phyloP scores from a whole-genome alignment of 192 early-diverging fungal genomes.

The Entomortierella parvispora region DNA sequence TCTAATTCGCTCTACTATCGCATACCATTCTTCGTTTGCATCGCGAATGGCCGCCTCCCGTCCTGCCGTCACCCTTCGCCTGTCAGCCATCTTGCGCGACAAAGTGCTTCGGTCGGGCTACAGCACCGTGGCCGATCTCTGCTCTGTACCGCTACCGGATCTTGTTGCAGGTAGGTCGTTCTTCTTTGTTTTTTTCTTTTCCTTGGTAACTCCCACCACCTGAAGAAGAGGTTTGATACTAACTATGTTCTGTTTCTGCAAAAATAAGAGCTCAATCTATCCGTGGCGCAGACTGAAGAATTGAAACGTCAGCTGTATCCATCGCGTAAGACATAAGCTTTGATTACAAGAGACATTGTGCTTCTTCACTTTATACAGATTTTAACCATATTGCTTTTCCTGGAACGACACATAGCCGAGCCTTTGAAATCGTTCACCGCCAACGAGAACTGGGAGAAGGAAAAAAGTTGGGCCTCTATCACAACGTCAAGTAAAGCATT shows the following conservation, averaged over 20 bases:
- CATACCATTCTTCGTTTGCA: not conserved
- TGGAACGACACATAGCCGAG: no score
- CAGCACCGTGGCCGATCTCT: constrained; percentile 28
- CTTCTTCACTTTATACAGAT: not conserved
- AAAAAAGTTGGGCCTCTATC: constrained; percentile 18
- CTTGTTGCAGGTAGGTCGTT: constrained; percentile 8
- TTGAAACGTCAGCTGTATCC: constrained; percentile 15
- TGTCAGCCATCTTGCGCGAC: constrained; percentile 15
- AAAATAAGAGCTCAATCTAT: constrained; percentile 28
- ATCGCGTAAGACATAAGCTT: constrained; percentile 14
- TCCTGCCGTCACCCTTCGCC: constrained; percentile 32
- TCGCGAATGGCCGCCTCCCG: constrained; percentile 17
- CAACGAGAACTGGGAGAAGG: constrained; percentile 14
- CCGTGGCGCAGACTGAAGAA: constrained; percentile 11
- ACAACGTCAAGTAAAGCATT: constrained; percentile 29
- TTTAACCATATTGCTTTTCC: not conserved
- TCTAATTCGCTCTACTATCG: not conserved
- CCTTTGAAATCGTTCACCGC: constrained; percentile 10
- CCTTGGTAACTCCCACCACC: no score
- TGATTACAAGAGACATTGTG: no score
- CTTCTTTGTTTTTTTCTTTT: not conserved
- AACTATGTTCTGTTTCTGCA: no score
- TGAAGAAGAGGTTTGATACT: no score
- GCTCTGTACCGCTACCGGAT: constrained; percentile 3
- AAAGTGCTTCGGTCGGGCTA: constrained; percentile 37